These are phyloP conservation scores for Coniosporium tulheliwenetii DNA, from an alignment of 2,329 filamentous ascomycete species.

Conservation along the genomic window DNA sequence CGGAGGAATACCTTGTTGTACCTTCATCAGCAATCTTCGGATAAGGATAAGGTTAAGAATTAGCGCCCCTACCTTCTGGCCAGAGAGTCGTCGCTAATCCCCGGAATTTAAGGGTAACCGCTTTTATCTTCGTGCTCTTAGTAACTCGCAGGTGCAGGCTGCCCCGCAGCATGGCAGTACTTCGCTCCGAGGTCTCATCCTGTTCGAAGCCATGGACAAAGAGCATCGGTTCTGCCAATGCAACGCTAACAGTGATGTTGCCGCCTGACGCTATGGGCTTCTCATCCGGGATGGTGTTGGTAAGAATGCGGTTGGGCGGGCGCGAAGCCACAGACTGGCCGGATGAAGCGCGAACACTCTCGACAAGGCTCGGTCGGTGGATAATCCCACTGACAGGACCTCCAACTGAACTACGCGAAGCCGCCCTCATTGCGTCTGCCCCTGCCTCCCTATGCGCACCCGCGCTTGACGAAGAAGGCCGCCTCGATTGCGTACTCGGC, in stretches of 20 bases:
- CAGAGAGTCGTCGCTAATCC: constrained; percentile 83
- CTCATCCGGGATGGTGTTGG: constrained; percentile 22
- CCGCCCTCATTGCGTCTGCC: constrained; percentile 22
- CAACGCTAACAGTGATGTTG: constrained; percentile 57
- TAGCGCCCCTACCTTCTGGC: constrained; percentile 57
- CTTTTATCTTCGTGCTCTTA: constrained; percentile 87
- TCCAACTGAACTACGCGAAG: constrained; percentile 21
- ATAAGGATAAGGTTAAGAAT: neutral
- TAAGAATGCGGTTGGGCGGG: constrained; percentile 9
- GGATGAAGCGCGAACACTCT: constrained; percentile 21
- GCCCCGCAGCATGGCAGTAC: constrained; percentile 72
- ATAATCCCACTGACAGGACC: constrained; percentile 22
- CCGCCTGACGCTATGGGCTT: constrained; percentile 69
- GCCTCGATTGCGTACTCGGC: constrained; percentile 2
- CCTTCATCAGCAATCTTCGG: neutral
- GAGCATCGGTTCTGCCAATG: constrained; percentile 64
- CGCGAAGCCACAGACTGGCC: constrained; percentile 11
- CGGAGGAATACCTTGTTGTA: constrained; percentile 56
- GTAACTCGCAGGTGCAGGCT: constrained; percentile 67
- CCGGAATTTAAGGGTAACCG: constrained; percentile 70
- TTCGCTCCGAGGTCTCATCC: constrained; percentile 44
- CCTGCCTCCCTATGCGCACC: neutral
- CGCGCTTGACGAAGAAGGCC: neutral
- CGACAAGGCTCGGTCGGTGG: constrained; percentile 23
- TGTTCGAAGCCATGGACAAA: constrained; percentile 70